A percentile compares a stretch with the other conserved stretches of the same genome.
Evolutionary conservation across 768 basidiomycete genomes (phyloP).

Genomic region (Myochromella boudieri): DNA sequence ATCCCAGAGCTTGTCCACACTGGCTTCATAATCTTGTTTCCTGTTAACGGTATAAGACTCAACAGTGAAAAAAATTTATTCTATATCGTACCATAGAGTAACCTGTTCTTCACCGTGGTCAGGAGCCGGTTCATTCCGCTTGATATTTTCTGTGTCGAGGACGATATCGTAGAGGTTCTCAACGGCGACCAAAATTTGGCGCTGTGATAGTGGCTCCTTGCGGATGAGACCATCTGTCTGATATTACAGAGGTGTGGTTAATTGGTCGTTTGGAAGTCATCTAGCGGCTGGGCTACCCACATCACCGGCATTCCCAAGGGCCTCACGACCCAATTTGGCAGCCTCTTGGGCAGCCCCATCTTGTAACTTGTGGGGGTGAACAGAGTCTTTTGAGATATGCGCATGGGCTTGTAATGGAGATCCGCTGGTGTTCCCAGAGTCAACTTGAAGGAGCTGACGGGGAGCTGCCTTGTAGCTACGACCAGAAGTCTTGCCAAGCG

Average conservation of each 20-base stretch:
- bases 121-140: slow-evolving; percentile 70
- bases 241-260: background rate
- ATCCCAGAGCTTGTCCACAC: slow-evolving; percentile 77
- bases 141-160: slow-evolving; percentile 81
- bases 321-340: slow-evolving; percentile 71
- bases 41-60: slow-evolving; percentile 30
- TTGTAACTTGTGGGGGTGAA: slow-evolving; percentile 34
- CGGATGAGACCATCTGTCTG: slow-evolving; percentile 64
- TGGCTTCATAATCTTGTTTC: slow-evolving; percentile 53
- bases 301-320: slow-evolving; percentile 60
- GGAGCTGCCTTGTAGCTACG: slow-evolving; percentile 97
- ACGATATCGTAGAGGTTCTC: slow-evolving; percentile 86
- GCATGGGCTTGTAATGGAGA: slow-evolving; percentile 47
- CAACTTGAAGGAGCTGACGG: slow-evolving; percentile 91
- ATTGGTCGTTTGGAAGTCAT: background rate
- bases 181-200: slow-evolving; percentile 74
- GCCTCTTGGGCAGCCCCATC: slow-evolving; percentile 71
- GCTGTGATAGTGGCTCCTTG: slow-evolving; percentile 74
- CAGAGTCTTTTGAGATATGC: slow-evolving; percentile 54
- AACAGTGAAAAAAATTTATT: slow-evolving; percentile 1
- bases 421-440: slow-evolving; percentile 43
- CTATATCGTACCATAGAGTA: slow-evolving; percentile 46
- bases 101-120: slow-evolving; percentile 53
- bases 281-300: slow-evolving; percentile 30
- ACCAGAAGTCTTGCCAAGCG: slow-evolving; percentile 91